Evolutionary conservation across 2,329 filamentous ascomycete genomes (phyloP), one percentile per base, ranked within the genome.

Genomic region (Dactylellina sp.): DNA sequence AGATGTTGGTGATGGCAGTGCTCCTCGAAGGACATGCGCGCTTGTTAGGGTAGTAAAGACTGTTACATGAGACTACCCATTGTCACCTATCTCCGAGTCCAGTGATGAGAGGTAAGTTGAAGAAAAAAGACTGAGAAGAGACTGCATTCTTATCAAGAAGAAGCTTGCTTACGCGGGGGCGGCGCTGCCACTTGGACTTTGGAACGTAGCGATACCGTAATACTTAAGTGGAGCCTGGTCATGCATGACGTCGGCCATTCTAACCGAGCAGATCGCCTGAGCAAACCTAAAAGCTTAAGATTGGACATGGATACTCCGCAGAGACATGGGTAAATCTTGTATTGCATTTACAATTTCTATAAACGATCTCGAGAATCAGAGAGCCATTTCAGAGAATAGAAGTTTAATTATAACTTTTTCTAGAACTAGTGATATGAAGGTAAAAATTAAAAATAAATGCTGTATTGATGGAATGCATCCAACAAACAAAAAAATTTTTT

Each of bases 201-300:
- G 20, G 14, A 18, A 4, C n/a, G n/a, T 11, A 20, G 16, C 4
- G 20, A 22, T 25, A 28, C 3, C 22, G 20, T 22, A 9, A n/a
- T 16, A 28, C 20, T 6, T 7, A 12, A 47, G 20, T 20, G 44
- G n/a, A 20, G 44, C 9, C 20, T 5, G 46, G 16, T 35, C 12
- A 35, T 14, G 16, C 22, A 50, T 50, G 46, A 50, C 46, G 24
- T 50, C 46, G 24, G 49, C 2, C 18, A 37, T 53, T 53, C 52
- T 40, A 56, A 40, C 50, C 61, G 61, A 65, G 42, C 61, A 22
- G 46, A 64, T 64, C 32, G 49, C 47, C 25, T 42, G 11, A 6
- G 32, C 7, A 14, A 16, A 40, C 12, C 46, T 22, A 39, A 42
- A 44, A 52, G 25, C 56, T 25, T 49, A 42, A 50, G 56, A 40